phyloP scores from a whole-genome alignment of 805 yeast genomes.

The Saccharomycopsis fibuligera region DNA sequence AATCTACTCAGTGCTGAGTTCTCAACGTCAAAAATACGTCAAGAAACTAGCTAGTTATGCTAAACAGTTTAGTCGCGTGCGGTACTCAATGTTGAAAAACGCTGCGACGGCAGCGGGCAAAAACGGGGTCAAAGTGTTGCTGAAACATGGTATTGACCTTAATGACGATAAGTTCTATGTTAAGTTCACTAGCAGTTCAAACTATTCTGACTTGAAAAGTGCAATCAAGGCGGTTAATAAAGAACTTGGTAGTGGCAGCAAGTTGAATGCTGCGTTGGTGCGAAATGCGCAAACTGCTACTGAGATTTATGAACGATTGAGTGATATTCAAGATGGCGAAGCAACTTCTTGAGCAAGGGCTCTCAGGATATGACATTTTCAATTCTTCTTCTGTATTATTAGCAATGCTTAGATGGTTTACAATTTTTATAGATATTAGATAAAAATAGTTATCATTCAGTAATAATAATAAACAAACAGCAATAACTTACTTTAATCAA shows the following conservation, averaged over 20 bases:
- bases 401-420: too few relatives aligned
- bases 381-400: too few relatives aligned
- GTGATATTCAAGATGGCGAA: too few relatives aligned
- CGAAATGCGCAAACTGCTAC: slow-evolving; percentile 2
- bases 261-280: slow-evolving; percentile 1
- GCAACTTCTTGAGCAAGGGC: too few relatives aligned
- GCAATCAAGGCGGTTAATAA: slow-evolving; percentile 2
- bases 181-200: slow-evolving; percentile 1
- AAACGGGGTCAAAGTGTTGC: neutral
- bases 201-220: neutral
- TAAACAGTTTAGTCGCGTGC: neutral
- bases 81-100: slow-evolving; percentile 1
- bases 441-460: too few relatives aligned
- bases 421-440: too few relatives aligned
- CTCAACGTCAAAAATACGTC: neutral
- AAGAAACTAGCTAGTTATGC: neutral
- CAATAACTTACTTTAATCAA: too few relatives aligned
- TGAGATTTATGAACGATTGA: slow-evolving; percentile 2
- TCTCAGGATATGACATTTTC: too few relatives aligned
- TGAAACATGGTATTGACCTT: too few relatives aligned
- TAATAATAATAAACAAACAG: too few relatives aligned
- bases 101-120: neutral
- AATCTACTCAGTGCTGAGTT: neutral
- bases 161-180: neutral
- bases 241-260: neutral